Evolutionary conservation across 1,284 basidiomycete species (phyloP).

Genomic region (Thelephora terrestris): DNA sequence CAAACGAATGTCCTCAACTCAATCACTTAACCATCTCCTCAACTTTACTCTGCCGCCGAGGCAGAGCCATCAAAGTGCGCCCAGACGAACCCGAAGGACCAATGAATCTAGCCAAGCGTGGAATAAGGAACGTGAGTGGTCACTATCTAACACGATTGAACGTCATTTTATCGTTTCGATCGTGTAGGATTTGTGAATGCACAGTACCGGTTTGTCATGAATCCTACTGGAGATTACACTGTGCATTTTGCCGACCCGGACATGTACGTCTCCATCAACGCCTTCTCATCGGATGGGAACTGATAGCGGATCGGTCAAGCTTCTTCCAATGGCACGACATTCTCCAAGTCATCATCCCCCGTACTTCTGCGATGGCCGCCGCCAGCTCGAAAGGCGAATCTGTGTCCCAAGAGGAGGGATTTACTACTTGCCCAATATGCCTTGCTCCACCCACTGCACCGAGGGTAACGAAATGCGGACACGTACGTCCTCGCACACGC

Average conservation of each 20-base stretch:
- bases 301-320: conserved; percentile 29
- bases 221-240: conserved; percentile 85
- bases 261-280: conserved; percentile 49
- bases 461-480: conserved; percentile 95
- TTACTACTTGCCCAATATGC: conserved; percentile 89
- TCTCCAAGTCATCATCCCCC: conserved; percentile 88
- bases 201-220: conserved; percentile 90
- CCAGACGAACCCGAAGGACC: conserved; percentile 65
- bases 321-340: conserved; percentile 97
- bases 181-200: conserved; percentile 80
- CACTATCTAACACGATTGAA: conserved; percentile 7
- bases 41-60: conserved; percentile 80
- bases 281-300: conserved; percentile 1
- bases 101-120: conserved; percentile 49
- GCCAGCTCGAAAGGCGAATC: conserved; percentile 34
- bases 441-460: conserved; percentile 85
- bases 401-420: conserved; percentile 39
- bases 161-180: conserved; percentile 4
- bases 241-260: conserved; percentile 94
- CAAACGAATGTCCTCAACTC: conserved; percentile 54
- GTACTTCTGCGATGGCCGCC: conserved; percentile 52
- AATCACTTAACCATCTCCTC: conserved; percentile 68
- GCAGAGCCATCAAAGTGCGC: conserved; percentile 48
- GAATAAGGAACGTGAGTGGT: conserved; percentile 77
- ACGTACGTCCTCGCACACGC: conserved; percentile 50